These are phyloP conservation scores for Rhodomyrtus psidioides DNA, from an alignment of 441 rosid genomes.

Conservation along the genomic window DNA sequence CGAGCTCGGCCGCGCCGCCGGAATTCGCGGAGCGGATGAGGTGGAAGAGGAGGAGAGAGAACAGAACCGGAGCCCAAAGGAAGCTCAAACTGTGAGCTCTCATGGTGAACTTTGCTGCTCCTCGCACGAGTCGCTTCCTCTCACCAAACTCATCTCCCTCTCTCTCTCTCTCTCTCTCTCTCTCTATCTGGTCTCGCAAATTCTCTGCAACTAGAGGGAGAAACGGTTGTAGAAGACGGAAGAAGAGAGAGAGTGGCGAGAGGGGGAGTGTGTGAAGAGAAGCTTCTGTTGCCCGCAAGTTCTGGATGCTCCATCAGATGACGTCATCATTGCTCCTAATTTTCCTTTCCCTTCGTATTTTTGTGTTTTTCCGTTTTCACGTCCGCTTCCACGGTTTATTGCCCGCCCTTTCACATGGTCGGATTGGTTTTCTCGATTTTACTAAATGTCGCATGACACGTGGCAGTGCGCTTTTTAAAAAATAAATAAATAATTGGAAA, in stretches of 20 bases:
- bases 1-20: not conserved
- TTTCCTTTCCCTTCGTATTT: not conserved
- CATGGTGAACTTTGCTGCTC: constrained; percentile 43
- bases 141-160: constrained; percentile 37
- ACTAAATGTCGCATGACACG: constrained; percentile 2
- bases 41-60: constrained; percentile 1
- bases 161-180: not conserved
- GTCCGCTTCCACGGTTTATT: not conserved
- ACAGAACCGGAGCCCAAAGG: constrained; percentile 14
- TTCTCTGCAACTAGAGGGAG: not conserved
- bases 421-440: not conserved
- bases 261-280: constrained; percentile 14
- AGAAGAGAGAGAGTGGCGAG: not conserved
- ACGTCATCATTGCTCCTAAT: constrained; percentile 28
- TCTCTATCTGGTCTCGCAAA: not conserved
- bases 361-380: not conserved
- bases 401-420: not conserved
- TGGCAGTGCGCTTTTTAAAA: not conserved
- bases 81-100: constrained; percentile 19
- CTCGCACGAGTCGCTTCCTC: constrained; percentile 5
- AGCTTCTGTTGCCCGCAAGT: constrained; percentile 64
- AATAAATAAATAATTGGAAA: not conserved
- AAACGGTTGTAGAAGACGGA: not conserved
- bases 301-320: constrained; percentile 51
- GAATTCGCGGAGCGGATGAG: not conserved